Evolutionary conservation across 106 monocot species (phyloP).

Genomic region (Amphibolis antarctica): DNA sequence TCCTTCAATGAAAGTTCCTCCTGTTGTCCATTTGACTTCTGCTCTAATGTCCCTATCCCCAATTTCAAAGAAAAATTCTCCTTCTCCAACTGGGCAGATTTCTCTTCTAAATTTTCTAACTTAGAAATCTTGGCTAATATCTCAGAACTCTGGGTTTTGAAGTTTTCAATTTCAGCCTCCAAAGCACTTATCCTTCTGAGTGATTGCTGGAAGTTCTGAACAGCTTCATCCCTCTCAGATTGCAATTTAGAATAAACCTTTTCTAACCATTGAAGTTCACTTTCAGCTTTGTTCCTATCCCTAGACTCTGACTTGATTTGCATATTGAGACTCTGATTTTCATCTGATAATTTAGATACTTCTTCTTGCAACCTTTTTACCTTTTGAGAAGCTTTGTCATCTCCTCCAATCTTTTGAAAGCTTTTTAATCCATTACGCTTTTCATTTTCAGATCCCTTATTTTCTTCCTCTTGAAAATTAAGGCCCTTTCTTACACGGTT

Average conservation of each 20-base stretch:
- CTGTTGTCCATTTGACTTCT: conserved; percentile 18
- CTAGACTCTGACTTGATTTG: conserved; percentile 22
- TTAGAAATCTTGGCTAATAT: conserved; percentile 13
- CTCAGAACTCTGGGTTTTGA: conserved; percentile 44
- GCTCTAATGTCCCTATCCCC: conserved; percentile 15
- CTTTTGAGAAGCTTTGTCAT: conserved; percentile 2
- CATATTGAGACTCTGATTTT: conserved; percentile 36
- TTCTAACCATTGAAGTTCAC: conserved; percentile 30
- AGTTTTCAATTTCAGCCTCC: conserved; percentile 50
- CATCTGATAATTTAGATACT: conserved; percentile 23
- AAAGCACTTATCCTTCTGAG: conserved; percentile 32
- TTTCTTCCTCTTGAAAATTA: conserved; percentile 14
- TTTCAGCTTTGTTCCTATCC: conserved; percentile 11
- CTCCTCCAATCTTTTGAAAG: background rate
- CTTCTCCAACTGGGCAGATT: conserved; percentile 26
- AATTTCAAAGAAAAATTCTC: conserved; percentile 18
- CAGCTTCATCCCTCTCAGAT: conserved; percentile 47
- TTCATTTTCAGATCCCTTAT: background rate
- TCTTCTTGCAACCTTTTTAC: conserved; percentile 18
- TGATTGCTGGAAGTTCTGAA: conserved; percentile 34
- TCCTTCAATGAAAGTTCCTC: conserved; percentile 18
- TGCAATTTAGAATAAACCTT: conserved; percentile 29
- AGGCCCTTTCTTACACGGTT: conserved; percentile 18
- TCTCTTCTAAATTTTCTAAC: conserved; percentile 22
- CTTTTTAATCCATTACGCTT: background rate